A percentile compares a stretch with the other conserved stretches of the same genome.
These are phyloP conservation scores for Pleurotus ostreatus DNA, from an alignment of 768 basidiomycete species.

Conservation along the genomic window DNA sequence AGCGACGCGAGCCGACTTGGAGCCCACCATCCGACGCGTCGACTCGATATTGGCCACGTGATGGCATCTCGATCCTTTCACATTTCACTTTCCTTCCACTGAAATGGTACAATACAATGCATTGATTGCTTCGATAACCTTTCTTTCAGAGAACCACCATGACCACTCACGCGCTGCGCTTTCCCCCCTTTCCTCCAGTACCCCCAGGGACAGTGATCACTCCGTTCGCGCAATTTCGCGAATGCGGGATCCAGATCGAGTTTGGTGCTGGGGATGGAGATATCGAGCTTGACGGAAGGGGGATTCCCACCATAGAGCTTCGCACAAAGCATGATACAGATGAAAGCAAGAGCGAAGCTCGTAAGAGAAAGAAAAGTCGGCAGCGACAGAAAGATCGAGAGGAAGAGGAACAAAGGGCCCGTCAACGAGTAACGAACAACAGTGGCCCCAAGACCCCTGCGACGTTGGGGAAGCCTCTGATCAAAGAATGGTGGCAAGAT, in stretches of 20 bases:
- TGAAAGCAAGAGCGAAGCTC: slow-evolving; percentile 50
- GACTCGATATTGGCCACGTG: too few relatives aligned
- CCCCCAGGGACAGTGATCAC: slow-evolving; percentile 42
- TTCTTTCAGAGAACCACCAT: slow-evolving; percentile 2
- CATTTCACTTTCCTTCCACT: too few relatives aligned
- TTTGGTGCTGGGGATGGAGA: slow-evolving; percentile 34
- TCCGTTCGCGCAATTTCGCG: slow-evolving; percentile 54
- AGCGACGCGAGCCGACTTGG: too few relatives aligned
- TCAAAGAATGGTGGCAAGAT: slow-evolving; percentile 61
- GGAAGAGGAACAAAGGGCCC: slow-evolving; percentile 14
- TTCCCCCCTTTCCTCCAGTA: slow-evolving; percentile 23
- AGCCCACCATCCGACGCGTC: too few relatives aligned
- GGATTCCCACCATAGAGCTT: slow-evolving; percentile 62
- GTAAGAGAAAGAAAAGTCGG: slow-evolving; percentile 39
- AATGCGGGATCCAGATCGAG: slow-evolving; percentile 49
- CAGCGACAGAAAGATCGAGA: slow-evolving; percentile 16
- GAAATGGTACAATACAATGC: too few relatives aligned
- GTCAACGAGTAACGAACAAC: background rate
- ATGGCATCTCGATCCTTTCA: too few relatives aligned
- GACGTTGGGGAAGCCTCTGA: slow-evolving; percentile 3
- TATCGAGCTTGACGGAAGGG: slow-evolving; percentile 62
- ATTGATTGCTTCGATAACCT: background rate
- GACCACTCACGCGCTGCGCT: slow-evolving; percentile 12
- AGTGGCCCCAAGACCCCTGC: background rate
- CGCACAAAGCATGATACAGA: slow-evolving; percentile 50